Percentiles rank a stretch among this genome's conserved stretches.
Conservation (phyloP, 805 yeast genomes). For the Candida nitratophila region DNA sequence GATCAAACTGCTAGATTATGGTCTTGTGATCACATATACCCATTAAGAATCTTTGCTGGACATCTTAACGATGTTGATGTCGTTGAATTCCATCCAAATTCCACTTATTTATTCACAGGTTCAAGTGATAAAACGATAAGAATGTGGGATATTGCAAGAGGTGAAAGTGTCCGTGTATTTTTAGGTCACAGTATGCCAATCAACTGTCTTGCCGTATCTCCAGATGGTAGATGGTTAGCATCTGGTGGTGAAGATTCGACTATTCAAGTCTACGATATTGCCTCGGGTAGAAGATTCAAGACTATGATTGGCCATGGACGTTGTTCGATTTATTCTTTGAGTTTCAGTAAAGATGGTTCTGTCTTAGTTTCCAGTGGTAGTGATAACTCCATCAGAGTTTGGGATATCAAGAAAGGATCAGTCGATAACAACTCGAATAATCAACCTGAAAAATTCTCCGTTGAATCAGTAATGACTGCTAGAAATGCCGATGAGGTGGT, state of each 20-base stretch:
- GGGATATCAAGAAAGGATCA: slow-evolving; percentile 91
- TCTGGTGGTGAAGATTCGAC: slow-evolving; percentile 90
- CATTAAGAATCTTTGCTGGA: slow-evolving; percentile 93
- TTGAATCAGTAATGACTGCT: slow-evolving; percentile 25
- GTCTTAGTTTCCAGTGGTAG: slow-evolving; percentile 89
- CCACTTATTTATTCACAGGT: slow-evolving; percentile 91
- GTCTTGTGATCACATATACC: slow-evolving; percentile 97
- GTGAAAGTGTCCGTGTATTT: slow-evolving; percentile 84
- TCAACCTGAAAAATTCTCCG: slow-evolving; percentile 47
- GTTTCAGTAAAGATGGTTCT: slow-evolving; percentile 82
- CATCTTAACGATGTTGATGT: slow-evolving; percentile 95
- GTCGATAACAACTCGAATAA: slow-evolving; percentile 73
- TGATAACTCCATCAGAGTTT: slow-evolving; percentile 86
- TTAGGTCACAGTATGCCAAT: slow-evolving; percentile 91
- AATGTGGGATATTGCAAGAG: slow-evolving; percentile 95
- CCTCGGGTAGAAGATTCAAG: slow-evolving; percentile 82
- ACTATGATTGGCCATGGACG: slow-evolving; percentile 94
- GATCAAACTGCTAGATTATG: slow-evolving; percentile 97
- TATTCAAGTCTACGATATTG: slow-evolving; percentile 89
- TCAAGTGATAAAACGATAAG: slow-evolving; percentile 92
- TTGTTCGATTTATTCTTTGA: slow-evolving; percentile 74
- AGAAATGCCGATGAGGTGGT: slow-evolving; percentile 16
- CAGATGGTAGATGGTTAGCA: slow-evolving; percentile 96
- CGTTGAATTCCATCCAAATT: slow-evolving; percentile 93
- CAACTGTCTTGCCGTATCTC: slow-evolving; percentile 80